Base-by-base conservation (phyloP, 371 early-diverging fungal species). In the Mucor circinelloides region DNA sequence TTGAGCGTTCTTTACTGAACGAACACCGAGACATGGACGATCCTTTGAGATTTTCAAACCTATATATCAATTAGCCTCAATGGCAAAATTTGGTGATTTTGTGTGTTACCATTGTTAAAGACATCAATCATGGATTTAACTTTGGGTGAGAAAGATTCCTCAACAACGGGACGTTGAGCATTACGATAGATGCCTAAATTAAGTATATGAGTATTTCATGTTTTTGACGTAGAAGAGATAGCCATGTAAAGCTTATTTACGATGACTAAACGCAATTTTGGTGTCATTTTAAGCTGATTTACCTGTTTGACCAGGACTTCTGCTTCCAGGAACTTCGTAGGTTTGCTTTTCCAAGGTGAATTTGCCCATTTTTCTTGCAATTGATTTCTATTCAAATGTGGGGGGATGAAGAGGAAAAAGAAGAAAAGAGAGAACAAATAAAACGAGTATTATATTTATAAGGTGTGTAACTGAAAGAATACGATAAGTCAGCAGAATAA, bases 1-100 rank as follows among this genome's bases (percentile, higher is more conserved):
- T 9, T 67, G 66, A 30, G 78, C 78, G 38, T 88, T 76, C 40
- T 77, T 74, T 8, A 80, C 44, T 1, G 78, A 71, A 32, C 91
- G 88, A 64, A 75, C 68, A 34, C 91, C 91, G 31, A 92, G 61
- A 60, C 77, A 85, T 15, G 80, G 84, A 32, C 71, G 74, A 36
- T 84, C 75, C 50, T 73, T 70, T 15, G 78, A 78, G 13, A 75
- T 66, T 40, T 73, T 77, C 15, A 70, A 68, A 46, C 81, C 81
- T 81, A 40, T 12, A 25, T 13, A 50, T 50, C 50, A 50, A 23
- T 50, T 50, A 50, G 50, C 23, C 21, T 23, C 21, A 5, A 44
- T 2, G 27, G 27, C 6, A 52, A 34, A 9, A 9, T 44, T 28
- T 48, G 23, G 8, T 56, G 15, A 25, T n/a, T 25, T 2, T 1